phyloP scores from a whole-genome alignment of 768 basidiomycete species.

The Rhizopogon salebrosus region DNA sequence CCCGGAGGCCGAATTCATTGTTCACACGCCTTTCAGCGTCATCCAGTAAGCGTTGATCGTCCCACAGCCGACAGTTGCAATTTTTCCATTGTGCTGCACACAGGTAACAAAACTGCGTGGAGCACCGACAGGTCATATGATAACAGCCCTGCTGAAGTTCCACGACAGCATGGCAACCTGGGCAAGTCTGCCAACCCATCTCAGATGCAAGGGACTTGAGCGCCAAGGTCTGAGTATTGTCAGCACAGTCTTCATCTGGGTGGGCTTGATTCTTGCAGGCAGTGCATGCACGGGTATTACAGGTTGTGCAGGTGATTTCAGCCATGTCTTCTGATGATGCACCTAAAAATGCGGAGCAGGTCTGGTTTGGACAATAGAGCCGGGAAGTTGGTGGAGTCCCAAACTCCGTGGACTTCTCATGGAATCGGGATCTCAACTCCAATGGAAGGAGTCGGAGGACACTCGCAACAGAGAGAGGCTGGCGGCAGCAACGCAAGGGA shows the following conservation, averaged over 20 bases:
- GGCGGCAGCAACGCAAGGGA: slow-evolving; percentile 47
- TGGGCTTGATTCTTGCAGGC: slow-evolving; percentile 47
- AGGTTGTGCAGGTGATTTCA: slow-evolving; percentile 35
- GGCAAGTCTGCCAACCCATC: slow-evolving; percentile 59
- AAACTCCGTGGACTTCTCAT: slow-evolving; percentile 43
- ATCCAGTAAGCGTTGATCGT: slow-evolving; percentile 39
- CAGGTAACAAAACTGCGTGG: slow-evolving; percentile 56
- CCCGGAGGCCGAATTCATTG: slow-evolving; percentile 2
- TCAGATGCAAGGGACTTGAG: slow-evolving; percentile 40
- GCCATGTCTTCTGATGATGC: slow-evolving; percentile 18
- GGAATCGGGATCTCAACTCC: slow-evolving; percentile 26
- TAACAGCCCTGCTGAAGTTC: slow-evolving; percentile 58
- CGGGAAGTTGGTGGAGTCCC: slow-evolving; percentile 34
- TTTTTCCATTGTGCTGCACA: slow-evolving; percentile 61
- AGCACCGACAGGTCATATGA: slow-evolving; percentile 55
- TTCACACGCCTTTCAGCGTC: slow-evolving; percentile 20
- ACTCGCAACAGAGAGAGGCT: slow-evolving; percentile 24
- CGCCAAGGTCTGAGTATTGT: slow-evolving; percentile 36
- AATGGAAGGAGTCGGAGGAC: slow-evolving; percentile 27
- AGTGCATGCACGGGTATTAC: slow-evolving; percentile 36
- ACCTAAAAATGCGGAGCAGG: slow-evolving; percentile 52
- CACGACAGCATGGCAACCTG: slow-evolving; percentile 49
- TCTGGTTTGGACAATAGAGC: slow-evolving; percentile 44
- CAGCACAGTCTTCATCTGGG: slow-evolving; percentile 32
- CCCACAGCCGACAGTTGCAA: slow-evolving; percentile 61